phyloP scores from a whole-genome alignment of 1,284 basidiomycete genomes.

The Microbotryum violaceum region DNA sequence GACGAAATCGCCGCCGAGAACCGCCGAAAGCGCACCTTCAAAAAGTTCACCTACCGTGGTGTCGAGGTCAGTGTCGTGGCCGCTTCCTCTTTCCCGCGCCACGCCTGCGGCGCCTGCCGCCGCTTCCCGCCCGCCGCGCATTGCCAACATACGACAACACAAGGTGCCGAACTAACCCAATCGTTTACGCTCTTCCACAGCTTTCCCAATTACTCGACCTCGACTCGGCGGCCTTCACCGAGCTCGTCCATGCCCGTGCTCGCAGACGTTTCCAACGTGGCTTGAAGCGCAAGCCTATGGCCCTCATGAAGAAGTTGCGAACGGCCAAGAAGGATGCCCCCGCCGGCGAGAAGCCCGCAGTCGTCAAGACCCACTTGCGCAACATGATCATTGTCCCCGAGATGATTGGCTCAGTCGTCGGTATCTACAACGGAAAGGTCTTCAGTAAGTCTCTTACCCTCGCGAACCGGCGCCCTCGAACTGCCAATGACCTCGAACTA shows the following conservation, averaged over 20 bases:
- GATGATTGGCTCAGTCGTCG: conserved; percentile 96
- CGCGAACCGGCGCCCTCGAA: not conserved
- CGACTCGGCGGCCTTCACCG: conserved; percentile 71
- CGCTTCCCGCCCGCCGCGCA: too few species aligned
- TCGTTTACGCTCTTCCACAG: conserved; percentile 28
- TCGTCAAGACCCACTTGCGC: conserved; percentile 98
- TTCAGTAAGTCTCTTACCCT: conserved; percentile 23
- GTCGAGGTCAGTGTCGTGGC: conserved; percentile 51
- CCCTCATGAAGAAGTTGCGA: conserved; percentile 98
- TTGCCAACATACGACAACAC: too few species aligned
- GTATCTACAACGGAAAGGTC: conserved; percentile 97
- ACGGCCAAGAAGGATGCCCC: conserved; percentile 98
- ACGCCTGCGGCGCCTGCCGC: not conserved
- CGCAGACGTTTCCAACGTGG: conserved; percentile 98
- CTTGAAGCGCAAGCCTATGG: conserved; percentile 96
- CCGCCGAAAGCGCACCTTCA: conserved; percentile 87
- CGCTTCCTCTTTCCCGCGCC: not conserved
- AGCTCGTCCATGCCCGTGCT: conserved; percentile 97
- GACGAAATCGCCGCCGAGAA: conserved; percentile 39
- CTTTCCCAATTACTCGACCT: conserved; percentile 95
- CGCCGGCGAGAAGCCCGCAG: conserved; percentile 95
- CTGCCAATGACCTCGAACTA: not conserved
- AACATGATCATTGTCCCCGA: conserved; percentile 99
- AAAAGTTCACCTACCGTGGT: conserved; percentile 97
- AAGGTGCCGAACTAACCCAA: too few species aligned